Base-by-base conservation (phyloP, 345 rosid species). In the Rhodamnia rubescens region DNA sequence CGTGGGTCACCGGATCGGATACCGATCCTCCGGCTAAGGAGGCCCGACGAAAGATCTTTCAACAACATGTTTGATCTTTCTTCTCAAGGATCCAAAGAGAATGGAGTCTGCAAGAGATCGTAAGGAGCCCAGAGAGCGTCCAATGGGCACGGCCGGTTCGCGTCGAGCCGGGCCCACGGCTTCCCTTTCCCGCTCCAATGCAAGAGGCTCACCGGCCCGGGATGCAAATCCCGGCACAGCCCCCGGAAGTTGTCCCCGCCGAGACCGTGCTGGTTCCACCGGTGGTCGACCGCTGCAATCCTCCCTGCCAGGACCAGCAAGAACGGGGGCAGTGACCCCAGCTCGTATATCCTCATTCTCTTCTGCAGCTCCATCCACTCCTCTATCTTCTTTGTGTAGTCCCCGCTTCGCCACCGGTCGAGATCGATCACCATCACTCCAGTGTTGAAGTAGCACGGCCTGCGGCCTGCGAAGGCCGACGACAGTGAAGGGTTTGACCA, bases 401-500 rank as follows among this genome's bases (percentile, higher is more conserved):
- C 80, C 47, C 80, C 80, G 6, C 13, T 47, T 69, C 80, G 80
- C 99, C 99, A 96, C 83, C 96, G 89, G 26, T 90, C 92, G 13
- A 96, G 96, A 88, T 96, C 98, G 87, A 95, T 94, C 52, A 94
- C 99, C 99, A 96, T 96, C 4, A 95, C 98, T 2, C 99, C 99
- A 9, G 80, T 69, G 80, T 69, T 69, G 80, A 69, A 69, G 80
- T 69, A 69, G 80, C 80, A 69, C 7, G 20, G 97, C 93, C 88
- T 90, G 20, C 92, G 88, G 85, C 92, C 92, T 6, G 93, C 90
- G 87, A 96, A 96, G 1, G 96, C 92, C 8, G 94, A 84, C 0
- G 98, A 92, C 8, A 94, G 86, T 0, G 96, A 88, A 9, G 96
- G 98, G 54, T 69, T 69, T 24, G 80, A 69, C 80, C 80, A 69